A percentile compares a stretch with the other conserved stretches of the same genome.
phyloP scores from a whole-genome alignment of 139 green algal species.

The Coelastrella sp. region DNA sequence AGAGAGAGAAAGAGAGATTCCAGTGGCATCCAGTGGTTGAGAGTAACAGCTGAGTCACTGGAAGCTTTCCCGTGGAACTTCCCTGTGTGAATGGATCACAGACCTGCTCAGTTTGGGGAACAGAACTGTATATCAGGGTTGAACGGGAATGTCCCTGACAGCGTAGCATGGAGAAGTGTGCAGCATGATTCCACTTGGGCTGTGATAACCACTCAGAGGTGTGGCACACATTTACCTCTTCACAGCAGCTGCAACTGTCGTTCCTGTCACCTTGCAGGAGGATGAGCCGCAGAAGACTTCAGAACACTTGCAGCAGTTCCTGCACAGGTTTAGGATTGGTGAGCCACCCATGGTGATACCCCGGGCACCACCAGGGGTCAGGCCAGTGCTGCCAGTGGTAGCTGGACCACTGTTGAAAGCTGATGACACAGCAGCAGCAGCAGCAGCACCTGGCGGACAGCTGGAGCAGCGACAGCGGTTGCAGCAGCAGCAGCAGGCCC shows the following conservation, averaged over 20 bases:
- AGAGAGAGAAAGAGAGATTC: too few species aligned
- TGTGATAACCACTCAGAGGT: too few species aligned
- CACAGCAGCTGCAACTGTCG: not conserved
- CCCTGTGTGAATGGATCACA: too few species aligned
- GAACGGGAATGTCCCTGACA: too few species aligned
- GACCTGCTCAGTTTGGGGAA: too few species aligned
- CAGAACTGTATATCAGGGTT: too few species aligned
- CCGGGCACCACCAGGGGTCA: conserved; percentile 42
- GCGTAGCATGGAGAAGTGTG: too few species aligned
- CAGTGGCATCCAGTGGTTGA: too few species aligned
- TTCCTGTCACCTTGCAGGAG: conserved; percentile 70
- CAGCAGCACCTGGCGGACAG: not conserved
- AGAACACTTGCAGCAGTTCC: conserved; percentile 77
- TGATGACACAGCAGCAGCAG: not conserved
- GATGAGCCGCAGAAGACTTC: conserved; percentile 81
- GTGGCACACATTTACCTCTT: too few species aligned
- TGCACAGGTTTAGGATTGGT: conserved; percentile 82
- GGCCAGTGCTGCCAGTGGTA: conserved; percentile 65
- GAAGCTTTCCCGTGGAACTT: too few species aligned
- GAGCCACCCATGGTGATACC: conserved; percentile 69
- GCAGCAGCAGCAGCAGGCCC: not conserved
- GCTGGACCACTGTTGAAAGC: conserved; percentile 51
- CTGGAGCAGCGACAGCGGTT: not conserved
- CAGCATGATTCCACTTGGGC: too few species aligned
- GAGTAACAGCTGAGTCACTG: too few species aligned